Base-by-base conservation (phyloP, 225 moss, liverwort and hornwort species). In the Antitrichia curtipendula region DNA sequence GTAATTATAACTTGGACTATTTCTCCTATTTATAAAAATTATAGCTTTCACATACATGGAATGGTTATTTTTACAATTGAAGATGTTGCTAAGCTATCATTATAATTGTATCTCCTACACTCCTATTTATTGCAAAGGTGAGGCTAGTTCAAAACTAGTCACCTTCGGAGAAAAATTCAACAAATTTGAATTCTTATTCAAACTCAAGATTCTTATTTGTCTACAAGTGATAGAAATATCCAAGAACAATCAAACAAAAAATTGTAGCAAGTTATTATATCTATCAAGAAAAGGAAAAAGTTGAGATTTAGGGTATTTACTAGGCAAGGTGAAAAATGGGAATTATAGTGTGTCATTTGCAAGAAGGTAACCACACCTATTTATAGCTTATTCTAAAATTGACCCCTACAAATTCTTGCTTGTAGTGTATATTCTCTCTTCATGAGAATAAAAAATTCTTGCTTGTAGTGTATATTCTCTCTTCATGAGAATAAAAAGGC, bases 401-500 rank as follows among this genome's bases (percentile, higher is more conserved):
- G 8, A 8, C 2, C 3, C 2, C 15, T 70, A 24, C 0, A 8
- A 21, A 40, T 70, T 70, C 8, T 70, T 70, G 5, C 38, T 1
- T 40, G 24, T 1, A 40, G 3, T 16, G 1, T 41, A 25, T n/a
- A n/a, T n/a, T n/a, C n/a, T n/a, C n/a, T n/a, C n/a, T n/a, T n/a
- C n/a, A n/a, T n/a, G n/a, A n/a, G n/a, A n/a, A n/a, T n/a, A n/a
- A n/a, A n/a, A n/a, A n/a, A n/a, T n/a, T n/a, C n/a, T n/a, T n/a
- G n/a, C n/a, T n/a, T n/a, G n/a, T n/a, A n/a, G n/a, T n/a, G n/a
- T n/a, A n/a, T n/a, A n/a, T n/a, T n/a, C n/a, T n/a, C n/a, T n/a
- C n/a, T n/a, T n/a, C n/a, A n/a, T 16, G 1, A 28, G 16, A 10
- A 6, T 27, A 3, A 16, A 43, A 2, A 3, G 16, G 6, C 0